A percentile compares a stretch with the other conserved stretches of the same genome.
Conservation (phyloP, 148 eudicot species). For the Rhododendron kiyosumense region DNA sequence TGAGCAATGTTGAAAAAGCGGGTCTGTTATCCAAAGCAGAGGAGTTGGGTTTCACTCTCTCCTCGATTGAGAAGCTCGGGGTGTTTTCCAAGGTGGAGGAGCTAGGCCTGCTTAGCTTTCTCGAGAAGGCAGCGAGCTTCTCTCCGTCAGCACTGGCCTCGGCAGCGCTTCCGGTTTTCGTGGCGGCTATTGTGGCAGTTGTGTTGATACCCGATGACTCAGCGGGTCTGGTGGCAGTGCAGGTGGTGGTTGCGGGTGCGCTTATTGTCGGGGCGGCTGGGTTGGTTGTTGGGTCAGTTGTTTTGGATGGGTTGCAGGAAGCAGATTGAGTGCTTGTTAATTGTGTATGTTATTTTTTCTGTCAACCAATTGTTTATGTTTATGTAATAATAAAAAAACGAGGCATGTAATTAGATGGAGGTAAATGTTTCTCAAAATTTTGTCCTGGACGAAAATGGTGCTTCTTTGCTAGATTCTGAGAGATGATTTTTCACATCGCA, state of each 20-base stretch:
- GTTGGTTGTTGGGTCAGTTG: conserved; percentile 73
- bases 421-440: not conserved
- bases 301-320: conserved; percentile 83
- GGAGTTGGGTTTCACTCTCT: conserved; percentile 65
- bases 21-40: conserved; percentile 87
- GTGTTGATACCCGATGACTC: conserved; percentile 85
- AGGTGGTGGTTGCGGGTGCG: conserved; percentile 50
- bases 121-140: conserved; percentile 51
- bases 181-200: conserved; percentile 54
- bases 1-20: conserved; percentile 83
- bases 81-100: conserved; percentile 87
- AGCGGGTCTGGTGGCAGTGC: conserved; percentile 45
- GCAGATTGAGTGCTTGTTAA: conserved; percentile 48
- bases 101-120: conserved; percentile 69
- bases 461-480: too few relatives aligned
- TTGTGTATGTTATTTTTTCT: not conserved
- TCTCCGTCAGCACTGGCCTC: conserved; percentile 78
- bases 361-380: not conserved
- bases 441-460: not conserved
- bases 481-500: too few relatives aligned
- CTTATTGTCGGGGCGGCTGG: conserved; percentile 58
- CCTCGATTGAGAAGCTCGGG: conserved; percentile 85
- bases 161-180: conserved; percentile 55
- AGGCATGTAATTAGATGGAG: not conserved
- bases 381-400: not conserved